These are phyloP conservation scores for Sporisorium iseilematis-ciliati DNA, from an alignment of 1,284 basidiomycete genomes.

Conservation along the genomic window DNA sequence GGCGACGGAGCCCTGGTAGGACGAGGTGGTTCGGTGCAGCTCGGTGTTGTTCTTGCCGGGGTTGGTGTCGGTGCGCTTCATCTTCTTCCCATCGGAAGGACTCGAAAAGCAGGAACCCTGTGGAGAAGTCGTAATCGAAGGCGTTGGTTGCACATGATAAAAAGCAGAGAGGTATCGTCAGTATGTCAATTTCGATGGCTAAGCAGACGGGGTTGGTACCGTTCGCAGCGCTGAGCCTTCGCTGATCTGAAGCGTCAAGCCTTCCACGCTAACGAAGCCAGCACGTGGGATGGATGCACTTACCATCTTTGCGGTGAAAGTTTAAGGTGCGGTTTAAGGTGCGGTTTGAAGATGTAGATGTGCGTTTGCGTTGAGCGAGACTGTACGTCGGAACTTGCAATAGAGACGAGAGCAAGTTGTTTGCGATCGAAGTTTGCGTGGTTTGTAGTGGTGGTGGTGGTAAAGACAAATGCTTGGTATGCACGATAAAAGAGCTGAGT, in stretches of 20 bases:
- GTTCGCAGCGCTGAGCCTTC: no score
- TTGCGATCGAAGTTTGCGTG: not conserved
- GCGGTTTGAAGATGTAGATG: slow-evolving; percentile 5
- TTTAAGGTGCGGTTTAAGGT: not conserved
- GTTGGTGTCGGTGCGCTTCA: slow-evolving; percentile 69
- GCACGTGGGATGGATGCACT: slow-evolving; percentile 11
- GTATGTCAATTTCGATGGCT: not conserved
- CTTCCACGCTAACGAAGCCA: no score
- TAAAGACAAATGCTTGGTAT: not conserved
- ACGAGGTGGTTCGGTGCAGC: slow-evolving; percentile 69
- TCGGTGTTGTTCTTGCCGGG: slow-evolving; percentile 63
- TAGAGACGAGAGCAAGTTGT: not conserved
- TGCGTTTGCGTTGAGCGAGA: not conserved
- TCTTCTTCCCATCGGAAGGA: slow-evolving; percentile 64
- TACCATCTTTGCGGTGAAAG: slow-evolving; percentile 34
- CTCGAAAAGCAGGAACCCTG: slow-evolving; percentile 63
- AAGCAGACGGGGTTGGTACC: not conserved
- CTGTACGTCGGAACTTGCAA: slow-evolving; percentile 8
- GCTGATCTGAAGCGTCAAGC: no score
- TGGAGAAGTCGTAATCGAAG: not conserved
- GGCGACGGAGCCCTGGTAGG: slow-evolving; percentile 68
- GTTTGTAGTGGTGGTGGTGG: not conserved
- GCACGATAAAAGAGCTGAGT: slow-evolving; percentile 3
- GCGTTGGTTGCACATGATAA: no score
- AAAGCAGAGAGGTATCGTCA: slow-evolving; percentile 2